These are phyloP conservation scores for Hansenula anomala DNA, from an alignment of 1,139 yeast genomes.

Conservation along the genomic window DNA sequence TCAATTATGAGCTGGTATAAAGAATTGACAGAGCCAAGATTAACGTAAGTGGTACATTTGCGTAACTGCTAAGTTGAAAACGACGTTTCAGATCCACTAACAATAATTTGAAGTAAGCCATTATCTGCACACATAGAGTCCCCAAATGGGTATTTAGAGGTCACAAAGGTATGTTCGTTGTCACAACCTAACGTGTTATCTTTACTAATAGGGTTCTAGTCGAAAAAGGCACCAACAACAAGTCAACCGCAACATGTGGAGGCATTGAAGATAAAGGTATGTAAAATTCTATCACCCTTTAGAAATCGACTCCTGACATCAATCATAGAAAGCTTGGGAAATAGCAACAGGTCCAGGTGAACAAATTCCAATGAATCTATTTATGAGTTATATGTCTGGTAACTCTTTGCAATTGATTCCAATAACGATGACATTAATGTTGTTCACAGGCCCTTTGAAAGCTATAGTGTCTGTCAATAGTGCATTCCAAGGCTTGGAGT, in stretches of 20 bases:
- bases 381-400: constrained; percentile 95
- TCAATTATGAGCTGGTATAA: constrained; percentile 19
- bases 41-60: constrained; percentile 3
- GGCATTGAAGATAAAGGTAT: constrained; percentile 3
- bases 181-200: too few relatives aligned
- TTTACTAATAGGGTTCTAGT: neutral
- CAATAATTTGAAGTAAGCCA: constrained; percentile 1
- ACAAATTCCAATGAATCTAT: constrained; percentile 77
- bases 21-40: constrained; percentile 6
- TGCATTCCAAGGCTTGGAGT: constrained; percentile 36
- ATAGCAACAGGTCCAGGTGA: constrained; percentile 81
- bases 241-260: constrained; percentile 4
- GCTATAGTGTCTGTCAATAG: constrained; percentile 58
- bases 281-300: neutral
- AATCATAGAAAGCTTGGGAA: constrained; percentile 71
- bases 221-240: neutral
- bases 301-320: neutral
- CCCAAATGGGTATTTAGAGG: neutral
- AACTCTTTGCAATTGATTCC: constrained; percentile 87
- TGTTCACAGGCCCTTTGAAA: constrained; percentile 72
- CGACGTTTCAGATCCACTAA: too few relatives aligned
- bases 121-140: neutral
- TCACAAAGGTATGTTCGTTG: neutral
- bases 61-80: too few relatives aligned
- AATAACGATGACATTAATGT: constrained; percentile 83